These are phyloP conservation scores for Fusarium metavorans DNA, from an alignment of 2,329 filamentous ascomycete genomes.

Conservation along the genomic window DNA sequence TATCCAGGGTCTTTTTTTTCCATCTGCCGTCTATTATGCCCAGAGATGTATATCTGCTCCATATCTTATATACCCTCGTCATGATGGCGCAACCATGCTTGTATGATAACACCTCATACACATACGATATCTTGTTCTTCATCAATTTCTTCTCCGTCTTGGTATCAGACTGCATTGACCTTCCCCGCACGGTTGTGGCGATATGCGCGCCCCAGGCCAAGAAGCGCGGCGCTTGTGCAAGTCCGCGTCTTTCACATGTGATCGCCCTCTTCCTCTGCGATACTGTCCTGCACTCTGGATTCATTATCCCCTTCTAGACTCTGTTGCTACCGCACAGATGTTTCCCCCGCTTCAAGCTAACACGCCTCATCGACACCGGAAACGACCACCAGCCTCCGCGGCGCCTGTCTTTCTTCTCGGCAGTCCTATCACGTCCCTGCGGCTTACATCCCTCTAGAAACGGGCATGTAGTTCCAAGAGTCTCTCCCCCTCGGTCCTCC, in stretches of 20 bases:
- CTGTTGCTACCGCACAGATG: not conserved
- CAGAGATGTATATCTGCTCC: not conserved
- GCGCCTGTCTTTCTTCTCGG: not conserved
- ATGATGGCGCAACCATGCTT: conserved; percentile 1
- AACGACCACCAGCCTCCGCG: not conserved
- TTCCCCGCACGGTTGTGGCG: conserved; percentile 34
- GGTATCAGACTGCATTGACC: conserved; percentile 18
- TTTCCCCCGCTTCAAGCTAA: not conserved
- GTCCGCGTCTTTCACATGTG: conserved; percentile 38
- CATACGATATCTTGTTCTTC: not conserved
- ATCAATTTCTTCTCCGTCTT: not conserved
- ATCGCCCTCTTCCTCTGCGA: conserved; percentile 16
- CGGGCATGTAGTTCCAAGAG: not conserved
- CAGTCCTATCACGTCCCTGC: not conserved
- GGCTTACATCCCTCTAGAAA: not conserved
- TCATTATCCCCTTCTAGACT: not conserved
- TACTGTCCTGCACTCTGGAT: not conserved
- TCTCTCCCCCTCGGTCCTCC: not conserved
- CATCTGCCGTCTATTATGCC: not conserved
- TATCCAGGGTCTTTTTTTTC: not conserved
- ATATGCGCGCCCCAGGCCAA: not conserved
- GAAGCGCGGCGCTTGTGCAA: conserved; percentile 16
- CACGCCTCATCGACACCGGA: not conserved
- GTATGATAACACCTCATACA: not conserved
- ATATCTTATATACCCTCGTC: not conserved